These are phyloP conservation scores for Lichtheimia ramosa DNA, from an alignment of 371 early-diverging fungal species.

Conservation along the genomic window DNA sequence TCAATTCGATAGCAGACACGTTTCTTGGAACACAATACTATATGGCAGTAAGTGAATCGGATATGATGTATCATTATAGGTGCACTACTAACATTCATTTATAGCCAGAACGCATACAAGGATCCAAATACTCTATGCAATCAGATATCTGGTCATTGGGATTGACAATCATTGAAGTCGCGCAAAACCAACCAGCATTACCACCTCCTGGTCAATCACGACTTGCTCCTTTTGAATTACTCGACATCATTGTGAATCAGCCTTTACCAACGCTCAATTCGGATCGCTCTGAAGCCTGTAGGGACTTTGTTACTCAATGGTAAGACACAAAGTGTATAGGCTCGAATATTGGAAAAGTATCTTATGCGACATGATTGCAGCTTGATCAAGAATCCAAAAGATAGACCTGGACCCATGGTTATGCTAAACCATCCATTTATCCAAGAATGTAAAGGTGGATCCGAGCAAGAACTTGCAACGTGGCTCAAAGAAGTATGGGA, in stretches of 20 bases:
- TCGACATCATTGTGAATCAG: conserved; percentile 88
- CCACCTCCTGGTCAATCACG: conserved; percentile 64
- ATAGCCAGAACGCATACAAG: conserved; percentile 95
- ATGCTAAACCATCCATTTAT: conserved; percentile 67
- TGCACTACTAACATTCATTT: too few species aligned
- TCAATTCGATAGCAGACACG: conserved; percentile 89
- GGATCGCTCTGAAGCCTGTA: conserved; percentile 62
- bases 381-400: conserved; percentile 73
- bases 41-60: conserved; percentile 79
- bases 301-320: conserved; percentile 79
- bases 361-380: neutral
- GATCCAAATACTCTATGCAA: conserved; percentile 83
- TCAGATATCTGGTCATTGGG: conserved; percentile 97
- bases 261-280: conserved; percentile 79
- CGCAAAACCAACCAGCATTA: conserved; percentile 87
- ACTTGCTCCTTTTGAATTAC: conserved; percentile 84
- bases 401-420: conserved; percentile 72
- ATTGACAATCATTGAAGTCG: conserved; percentile 90
- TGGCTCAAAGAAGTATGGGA: conserved; percentile 58
- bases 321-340: conserved; percentile 44
- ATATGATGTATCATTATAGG: conserved; percentile 5
- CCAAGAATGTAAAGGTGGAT: conserved; percentile 27
- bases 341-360: conserved; percentile 16
- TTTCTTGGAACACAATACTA: conserved; percentile 95
- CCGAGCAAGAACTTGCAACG: conserved; percentile 27